Evolutionary conservation across 2,329 filamentous ascomycete species (phyloP).

Genomic region (Aspergillus sergii): DNA sequence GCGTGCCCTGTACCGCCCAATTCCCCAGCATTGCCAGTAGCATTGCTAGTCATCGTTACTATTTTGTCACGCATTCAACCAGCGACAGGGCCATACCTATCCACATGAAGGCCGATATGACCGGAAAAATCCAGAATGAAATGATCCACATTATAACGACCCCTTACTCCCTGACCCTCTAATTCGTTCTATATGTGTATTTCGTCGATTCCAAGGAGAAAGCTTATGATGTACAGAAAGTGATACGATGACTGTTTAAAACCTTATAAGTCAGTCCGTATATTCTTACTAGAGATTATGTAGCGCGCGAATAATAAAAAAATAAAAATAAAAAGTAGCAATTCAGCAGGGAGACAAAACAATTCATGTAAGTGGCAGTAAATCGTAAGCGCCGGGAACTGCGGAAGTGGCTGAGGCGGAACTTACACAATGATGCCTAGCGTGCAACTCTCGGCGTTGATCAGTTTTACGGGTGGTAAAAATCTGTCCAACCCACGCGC

Average conservation of each 20-base stretch:
- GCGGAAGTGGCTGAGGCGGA: conserved; percentile 19
- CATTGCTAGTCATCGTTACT: conserved; percentile 49
- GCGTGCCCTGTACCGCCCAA: conserved; percentile 58
- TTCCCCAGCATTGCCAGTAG: conserved; percentile 61
- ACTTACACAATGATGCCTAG: conserved; percentile 11
- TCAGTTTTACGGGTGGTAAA: not conserved
- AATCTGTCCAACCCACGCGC: not conserved
- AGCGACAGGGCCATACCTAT: conserved; percentile 41
- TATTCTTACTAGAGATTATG: not conserved
- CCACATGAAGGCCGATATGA: conserved; percentile 62
- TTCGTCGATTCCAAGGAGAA: not conserved
- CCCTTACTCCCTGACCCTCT: not conserved
- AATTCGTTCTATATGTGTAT: not conserved
- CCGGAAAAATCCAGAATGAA: conserved; percentile 58
- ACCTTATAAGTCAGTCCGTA: not conserved
- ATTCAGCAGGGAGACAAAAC: not conserved
- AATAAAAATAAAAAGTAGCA: not conserved
- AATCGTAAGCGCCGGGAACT: conserved; percentile 11
- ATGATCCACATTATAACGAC: conserved; percentile 44
- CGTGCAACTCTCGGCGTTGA: not conserved
- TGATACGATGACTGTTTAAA: not conserved
- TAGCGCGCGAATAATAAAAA: not conserved
- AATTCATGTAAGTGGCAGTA: not conserved
- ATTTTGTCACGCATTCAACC: conserved; percentile 12
- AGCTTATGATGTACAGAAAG: not conserved